Evolutionary conservation across 768 basidiomycete genomes (phyloP), one percentile per base, ranked within the genome.

Genomic region (Serendipita sp.): DNA sequence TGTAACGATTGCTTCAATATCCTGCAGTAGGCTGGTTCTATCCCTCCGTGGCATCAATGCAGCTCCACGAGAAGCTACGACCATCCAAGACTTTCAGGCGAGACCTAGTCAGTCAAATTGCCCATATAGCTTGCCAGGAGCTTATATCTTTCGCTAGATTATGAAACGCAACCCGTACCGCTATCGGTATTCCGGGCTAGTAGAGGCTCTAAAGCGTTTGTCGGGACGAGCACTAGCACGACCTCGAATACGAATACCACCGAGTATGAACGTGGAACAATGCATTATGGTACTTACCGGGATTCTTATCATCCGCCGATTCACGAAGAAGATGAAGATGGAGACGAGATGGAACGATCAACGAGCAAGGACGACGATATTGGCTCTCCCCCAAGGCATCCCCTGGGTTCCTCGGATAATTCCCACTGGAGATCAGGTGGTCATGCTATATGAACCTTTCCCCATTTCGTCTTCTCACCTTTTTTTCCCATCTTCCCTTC

Each of bases 61-160:
- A 4, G 34, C 56, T 30, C 56, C 56, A 28, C 28, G 35, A 10
- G 30, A 60, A 60, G 36, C 35, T 11, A 23, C 56, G 18, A 60
- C 56, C 28, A 60, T 60, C 10, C 56, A 60, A n/a, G 56, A 60
- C 35, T 60, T 60, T 38, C 56, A 60, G 10, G 56, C 56, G 10
- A 16, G 34, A 3, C 48, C 48, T 51, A 18, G 48, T 51, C 8
- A 5, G 48, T 51, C n/a, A 8, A 8, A 18, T 51, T 8, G n/a
- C 7, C n/a, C n/a, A 18, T 51, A n/a, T n/a, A 32, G n/a, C n/a
- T 51, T n/a, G 7, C 7, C 8, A 8, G 18, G 5, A 32, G 7
- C 5, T n/a, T 51, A 8, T 13, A 32, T 32, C 48, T 13, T 7
- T 41, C 41, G 41, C 41, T 41, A 41, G 48, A 51, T 51, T 32